Evolutionary conservation across 441 rosid species (phyloP), one percentile per base, ranked within the genome.

Genomic region (Dalechampia spathulata): DNA sequence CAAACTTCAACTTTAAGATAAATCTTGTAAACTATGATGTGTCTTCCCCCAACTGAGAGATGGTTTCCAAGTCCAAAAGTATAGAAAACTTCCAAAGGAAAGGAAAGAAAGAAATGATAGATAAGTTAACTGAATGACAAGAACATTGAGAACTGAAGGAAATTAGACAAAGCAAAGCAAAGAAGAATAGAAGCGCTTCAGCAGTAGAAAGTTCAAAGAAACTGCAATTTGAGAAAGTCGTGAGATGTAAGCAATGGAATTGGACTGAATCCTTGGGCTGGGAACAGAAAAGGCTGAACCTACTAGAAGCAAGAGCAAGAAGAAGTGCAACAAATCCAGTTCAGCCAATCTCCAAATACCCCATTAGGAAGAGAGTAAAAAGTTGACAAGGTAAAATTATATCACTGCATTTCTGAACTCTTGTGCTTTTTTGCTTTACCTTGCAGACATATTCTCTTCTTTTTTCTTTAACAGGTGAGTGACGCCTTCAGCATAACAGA

Each of bases 401-500:
- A 85, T 66, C 73, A 78, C 34, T 61, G 76, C 75, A 79, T 51
- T 70, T 75, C 54, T 77, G 72, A 73, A 69, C 78, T 76, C 86
- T 79, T 60, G 72, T 52, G 28, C 57, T 67, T 66, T 77, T 55
- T 54, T 61, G 55, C 60, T 81, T 87, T 90, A 93, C 97, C 99
- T 90, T 93, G 96, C 96, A 87, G 64, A 83, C 75, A 86, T 93
- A 90, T 69, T 90, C 97, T 75, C 97, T 90, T 74, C 95, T 83
- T 83, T 87, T 80, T 72, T 92, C 95, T 79, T 78, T 87, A 81
- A 81, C 66, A 37, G 95, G 95, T 82, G 99, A 79, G 70, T 67
- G 86, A 59, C 88, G 96, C 99, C 97, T 90, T 93, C 99, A 93
- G 86, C 87, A 90, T 78, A 82, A 83, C 75, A 90, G 90, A 93